Percentiles rank a stretch among this genome's conserved stretches.
These are phyloP conservation scores for Fagus crenata DNA, from an alignment of 306 rosid species.

Conservation along the genomic window DNA sequence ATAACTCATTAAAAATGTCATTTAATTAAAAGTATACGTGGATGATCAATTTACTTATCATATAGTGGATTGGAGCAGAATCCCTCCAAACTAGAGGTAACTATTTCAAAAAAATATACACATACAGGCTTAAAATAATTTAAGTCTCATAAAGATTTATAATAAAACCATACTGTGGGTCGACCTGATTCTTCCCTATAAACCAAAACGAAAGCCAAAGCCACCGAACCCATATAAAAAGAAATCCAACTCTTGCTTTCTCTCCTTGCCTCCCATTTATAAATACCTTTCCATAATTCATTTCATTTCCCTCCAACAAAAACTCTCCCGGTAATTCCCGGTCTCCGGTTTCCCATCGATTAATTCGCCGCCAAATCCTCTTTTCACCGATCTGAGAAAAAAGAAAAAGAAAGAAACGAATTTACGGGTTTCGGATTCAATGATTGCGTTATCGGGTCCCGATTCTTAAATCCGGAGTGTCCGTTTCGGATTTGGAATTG, in stretches of 20 bases:
- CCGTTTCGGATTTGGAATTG: constrained; percentile 15
- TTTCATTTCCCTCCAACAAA: constrained; percentile 5
- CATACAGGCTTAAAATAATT: too few relatives aligned
- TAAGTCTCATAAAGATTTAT: too few relatives aligned
- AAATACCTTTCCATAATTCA: not conserved
- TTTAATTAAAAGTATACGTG: too few relatives aligned
- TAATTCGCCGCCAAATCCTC: not conserved
- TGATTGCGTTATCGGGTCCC: not conserved
- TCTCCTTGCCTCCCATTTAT: not conserved
- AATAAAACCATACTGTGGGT: too few relatives aligned
- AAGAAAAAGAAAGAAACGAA: not conserved
- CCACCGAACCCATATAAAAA: too few relatives aligned
- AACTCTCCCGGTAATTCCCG: not conserved
- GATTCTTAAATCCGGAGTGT: constrained; percentile 6
- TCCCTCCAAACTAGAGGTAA: too few relatives aligned
- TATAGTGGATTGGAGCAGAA: too few relatives aligned
- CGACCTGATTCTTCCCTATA: too few relatives aligned
- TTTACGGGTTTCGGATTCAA: constrained; percentile 8
- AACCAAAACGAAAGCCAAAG: too few relatives aligned
- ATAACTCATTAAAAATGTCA: too few relatives aligned
- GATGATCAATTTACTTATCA: too few relatives aligned
- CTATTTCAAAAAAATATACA: too few relatives aligned
- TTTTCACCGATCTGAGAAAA: constrained; percentile 1
- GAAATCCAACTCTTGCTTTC: not conserved
- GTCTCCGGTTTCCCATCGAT: not conserved